Conservation (phyloP, 2,329 filamentous ascomycete species). For the Fusarium sulawesiense region DNA sequence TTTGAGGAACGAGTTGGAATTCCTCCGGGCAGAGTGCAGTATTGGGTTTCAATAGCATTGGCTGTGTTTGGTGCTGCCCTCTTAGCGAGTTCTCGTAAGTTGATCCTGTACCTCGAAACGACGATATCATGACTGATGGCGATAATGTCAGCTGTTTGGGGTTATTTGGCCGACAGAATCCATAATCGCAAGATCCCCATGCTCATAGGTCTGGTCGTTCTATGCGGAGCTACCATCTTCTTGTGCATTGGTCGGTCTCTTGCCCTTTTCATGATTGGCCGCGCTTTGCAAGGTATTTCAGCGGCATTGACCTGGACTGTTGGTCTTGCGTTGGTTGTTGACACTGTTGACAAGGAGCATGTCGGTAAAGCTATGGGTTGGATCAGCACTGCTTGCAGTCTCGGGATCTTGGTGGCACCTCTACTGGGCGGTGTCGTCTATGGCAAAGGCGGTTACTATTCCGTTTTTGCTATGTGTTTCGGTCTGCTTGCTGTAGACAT, state of each 20-base stretch:
- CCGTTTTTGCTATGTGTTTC: constrained; percentile 53
- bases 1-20: constrained; percentile 46
- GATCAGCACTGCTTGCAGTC: constrained; percentile 50
- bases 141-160: constrained; percentile 49
- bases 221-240: constrained; percentile 48
- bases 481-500: constrained; percentile 51
- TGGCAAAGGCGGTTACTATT: constrained; percentile 49
- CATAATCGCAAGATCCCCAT: constrained; percentile 50
- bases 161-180: constrained; percentile 51
- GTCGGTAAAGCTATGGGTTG: constrained; percentile 51
- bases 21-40: constrained; percentile 45
- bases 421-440: constrained; percentile 52
- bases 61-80: constrained; percentile 50
- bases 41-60: constrained; percentile 53
- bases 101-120: background rate
- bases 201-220: constrained; percentile 49
- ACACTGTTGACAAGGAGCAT: constrained; percentile 48
- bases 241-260: constrained; percentile 49
- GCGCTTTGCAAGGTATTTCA: constrained; percentile 50
- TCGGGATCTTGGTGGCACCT: constrained; percentile 49
- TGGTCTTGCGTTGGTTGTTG: constrained; percentile 52
- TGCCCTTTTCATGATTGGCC: constrained; percentile 49
- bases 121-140: background rate
- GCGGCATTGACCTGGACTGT: constrained; percentile 53
- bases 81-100: constrained; percentile 48